These are phyloP conservation scores for Cladosporium phlei DNA, from an alignment of 2,329 filamentous ascomycete genomes.

Conservation along the genomic window DNA sequence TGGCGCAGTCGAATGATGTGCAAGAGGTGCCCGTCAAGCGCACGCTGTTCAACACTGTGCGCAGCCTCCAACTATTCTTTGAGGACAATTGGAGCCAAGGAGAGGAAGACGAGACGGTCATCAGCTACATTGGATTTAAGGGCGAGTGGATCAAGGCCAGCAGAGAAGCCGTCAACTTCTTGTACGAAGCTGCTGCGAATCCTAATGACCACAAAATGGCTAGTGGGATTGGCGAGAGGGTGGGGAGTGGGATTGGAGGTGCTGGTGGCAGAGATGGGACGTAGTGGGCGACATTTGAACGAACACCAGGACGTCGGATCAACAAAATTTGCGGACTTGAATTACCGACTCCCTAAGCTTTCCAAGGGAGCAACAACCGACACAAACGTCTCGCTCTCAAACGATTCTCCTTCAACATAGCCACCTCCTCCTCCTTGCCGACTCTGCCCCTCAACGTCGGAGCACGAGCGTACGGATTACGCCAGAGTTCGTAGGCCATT, in stretches of 20 bases:
- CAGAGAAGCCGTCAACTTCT: constrained; percentile 73
- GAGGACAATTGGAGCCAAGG: constrained; percentile 78
- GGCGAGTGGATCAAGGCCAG: constrained; percentile 89
- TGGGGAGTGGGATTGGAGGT: constrained; percentile 31
- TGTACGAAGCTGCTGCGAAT: constrained; percentile 93
- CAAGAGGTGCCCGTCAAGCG: constrained; percentile 85
- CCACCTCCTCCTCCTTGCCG: neutral
- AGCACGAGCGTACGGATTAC: constrained; percentile 10
- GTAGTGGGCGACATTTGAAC: neutral
- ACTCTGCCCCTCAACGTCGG: constrained; percentile 2
- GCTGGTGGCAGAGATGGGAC: constrained; percentile 25
- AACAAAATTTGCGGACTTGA: too few species aligned
- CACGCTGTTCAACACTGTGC: constrained; percentile 83
- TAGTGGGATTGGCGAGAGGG: constrained; percentile 32
- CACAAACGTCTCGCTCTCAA: neutral
- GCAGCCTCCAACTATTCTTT: constrained; percentile 78
- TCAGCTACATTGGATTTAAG: constrained; percentile 86
- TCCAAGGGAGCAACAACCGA: neutral
- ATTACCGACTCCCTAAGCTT: neutral
- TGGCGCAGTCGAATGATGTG: constrained; percentile 72
- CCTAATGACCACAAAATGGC: constrained; percentile 71
- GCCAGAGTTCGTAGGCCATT: constrained; percentile 1
- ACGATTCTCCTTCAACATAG: constrained; percentile 7
- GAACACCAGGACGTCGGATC: too few species aligned
- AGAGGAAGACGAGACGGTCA: constrained; percentile 71